phyloP scores from a whole-genome alignment of 352 stramenopile species.

The Aphanomyces stellatus region DNA sequence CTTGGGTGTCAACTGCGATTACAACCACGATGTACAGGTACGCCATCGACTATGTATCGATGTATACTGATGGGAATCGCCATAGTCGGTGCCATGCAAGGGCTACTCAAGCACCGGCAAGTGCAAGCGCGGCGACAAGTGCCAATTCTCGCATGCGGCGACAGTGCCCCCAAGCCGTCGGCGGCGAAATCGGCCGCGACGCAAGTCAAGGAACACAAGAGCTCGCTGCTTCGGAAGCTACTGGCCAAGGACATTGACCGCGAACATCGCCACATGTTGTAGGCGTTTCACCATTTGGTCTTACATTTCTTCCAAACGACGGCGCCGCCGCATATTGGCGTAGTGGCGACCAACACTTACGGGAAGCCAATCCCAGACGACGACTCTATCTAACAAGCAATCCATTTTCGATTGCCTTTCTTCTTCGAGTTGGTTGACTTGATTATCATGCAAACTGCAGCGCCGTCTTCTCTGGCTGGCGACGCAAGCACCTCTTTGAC shows the following conservation, averaged over 20 bases:
- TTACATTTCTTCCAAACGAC: constrained; percentile 44
- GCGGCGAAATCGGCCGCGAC: constrained; percentile 39
- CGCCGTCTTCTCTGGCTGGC: too few relatives aligned
- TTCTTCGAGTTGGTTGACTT: too few relatives aligned
- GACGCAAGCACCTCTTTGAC: too few relatives aligned
- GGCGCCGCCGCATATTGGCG: too few relatives aligned
- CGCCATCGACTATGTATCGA: background rate
- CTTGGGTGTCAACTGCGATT: constrained; percentile 51
- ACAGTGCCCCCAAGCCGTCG: constrained; percentile 25
- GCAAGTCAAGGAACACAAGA: constrained; percentile 53
- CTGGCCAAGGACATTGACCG: constrained; percentile 56
- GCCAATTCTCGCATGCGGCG: constrained; percentile 51
- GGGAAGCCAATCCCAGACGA: too few relatives aligned
- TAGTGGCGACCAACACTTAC: too few relatives aligned
- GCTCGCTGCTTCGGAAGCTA: constrained; percentile 63
- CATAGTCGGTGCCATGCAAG: constrained; percentile 46
- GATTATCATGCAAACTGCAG: too few relatives aligned
- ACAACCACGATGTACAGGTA: constrained; percentile 44
- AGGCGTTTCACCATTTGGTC: constrained; percentile 63
- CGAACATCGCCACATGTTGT: constrained; percentile 67
- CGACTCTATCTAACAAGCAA: too few relatives aligned
- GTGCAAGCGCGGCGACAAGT: constrained; percentile 48
- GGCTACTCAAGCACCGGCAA: constrained; percentile 43
- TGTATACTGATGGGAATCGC: background rate
- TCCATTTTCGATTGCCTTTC: too few relatives aligned